Percentiles rank a stretch among this genome's conserved stretches.
Evolutionary conservation across 2,329 filamentous ascomycete species (phyloP).

Genomic region (Alternaria dauci): DNA sequence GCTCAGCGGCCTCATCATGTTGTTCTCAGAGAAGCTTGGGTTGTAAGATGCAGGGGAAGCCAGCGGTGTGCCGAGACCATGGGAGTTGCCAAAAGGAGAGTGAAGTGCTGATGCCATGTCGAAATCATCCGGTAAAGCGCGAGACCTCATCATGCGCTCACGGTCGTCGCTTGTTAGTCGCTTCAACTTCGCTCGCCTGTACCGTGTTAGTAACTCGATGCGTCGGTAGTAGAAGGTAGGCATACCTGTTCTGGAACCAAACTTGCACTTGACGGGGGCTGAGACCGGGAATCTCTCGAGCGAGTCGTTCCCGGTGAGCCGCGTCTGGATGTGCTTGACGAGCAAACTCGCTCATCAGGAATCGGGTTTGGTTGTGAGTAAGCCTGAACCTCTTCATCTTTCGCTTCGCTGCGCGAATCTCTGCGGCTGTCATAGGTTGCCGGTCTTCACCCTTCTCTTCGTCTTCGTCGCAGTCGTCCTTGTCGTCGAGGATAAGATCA

Average conservation of each 20-base stretch:
- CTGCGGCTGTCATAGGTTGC: conserved; percentile 56
- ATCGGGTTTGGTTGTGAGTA: conserved; percentile 96
- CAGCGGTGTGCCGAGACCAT: conserved; percentile 59
- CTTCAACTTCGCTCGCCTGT: conserved; percentile 68
- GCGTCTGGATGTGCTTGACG: conserved; percentile 95
- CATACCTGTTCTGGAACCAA: conserved; percentile 97
- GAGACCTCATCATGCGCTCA: conserved; percentile 67
- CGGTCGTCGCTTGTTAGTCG: conserved; percentile 68
- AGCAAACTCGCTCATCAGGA: conserved; percentile 95
- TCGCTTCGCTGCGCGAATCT: conserved; percentile 59
- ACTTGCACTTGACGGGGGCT: conserved; percentile 95
- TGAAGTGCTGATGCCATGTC: conserved; percentile 68
- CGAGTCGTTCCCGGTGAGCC: conserved; percentile 84
- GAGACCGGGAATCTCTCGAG: conserved; percentile 87
- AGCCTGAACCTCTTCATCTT: conserved; percentile 83
- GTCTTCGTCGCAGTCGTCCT: conserved; percentile 44
- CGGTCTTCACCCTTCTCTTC: conserved; percentile 44
- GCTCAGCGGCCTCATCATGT: conserved; percentile 72
- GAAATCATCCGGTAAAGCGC: conserved; percentile 67
- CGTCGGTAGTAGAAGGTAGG: conserved; percentile 8
- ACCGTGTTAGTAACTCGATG: conserved; percentile 22
- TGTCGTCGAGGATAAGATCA: conserved; percentile 52
- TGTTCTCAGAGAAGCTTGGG: conserved; percentile 58
- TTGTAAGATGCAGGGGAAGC: conserved; percentile 55
- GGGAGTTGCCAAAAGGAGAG: conserved; percentile 59